Percentiles rank a stretch among this genome's conserved stretches.
Conservation (phyloP, 257 asterid species). For the Mitragyna speciosa region DNA sequence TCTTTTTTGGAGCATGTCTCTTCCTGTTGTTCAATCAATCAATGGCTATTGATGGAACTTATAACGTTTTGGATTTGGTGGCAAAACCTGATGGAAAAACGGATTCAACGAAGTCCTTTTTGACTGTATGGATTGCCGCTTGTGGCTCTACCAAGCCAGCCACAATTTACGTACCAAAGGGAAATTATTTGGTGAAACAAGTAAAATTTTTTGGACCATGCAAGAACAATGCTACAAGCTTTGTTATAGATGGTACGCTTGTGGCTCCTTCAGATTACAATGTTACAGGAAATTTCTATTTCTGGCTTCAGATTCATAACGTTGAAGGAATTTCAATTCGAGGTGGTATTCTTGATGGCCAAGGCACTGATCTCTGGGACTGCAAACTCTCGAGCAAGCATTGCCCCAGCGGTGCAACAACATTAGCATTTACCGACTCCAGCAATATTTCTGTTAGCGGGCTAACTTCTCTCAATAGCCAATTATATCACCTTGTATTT, state of each 20-base stretch:
- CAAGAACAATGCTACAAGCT: slow-evolving; percentile 29
- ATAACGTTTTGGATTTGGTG: too few species aligned
- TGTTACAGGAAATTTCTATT: slow-evolving; percentile 24
- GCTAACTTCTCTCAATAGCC: slow-evolving; percentile 31
- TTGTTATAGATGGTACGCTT: slow-evolving; percentile 45
- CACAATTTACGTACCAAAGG: slow-evolving; percentile 49
- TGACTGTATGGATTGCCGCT: slow-evolving; percentile 53
- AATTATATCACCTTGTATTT: slow-evolving; percentile 30
- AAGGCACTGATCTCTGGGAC: slow-evolving; percentile 55
- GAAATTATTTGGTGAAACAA: slow-evolving; percentile 37
- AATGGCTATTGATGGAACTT: too few species aligned
- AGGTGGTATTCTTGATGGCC: slow-evolving; percentile 64
- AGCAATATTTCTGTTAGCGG: slow-evolving; percentile 26
- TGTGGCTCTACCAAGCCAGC: slow-evolving; percentile 46
- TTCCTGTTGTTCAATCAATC: too few species aligned
- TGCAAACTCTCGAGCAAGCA: slow-evolving; percentile 45
- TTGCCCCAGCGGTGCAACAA: slow-evolving; percentile 58
- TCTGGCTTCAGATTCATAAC: slow-evolving; percentile 48
- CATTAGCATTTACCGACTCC: slow-evolving; percentile 32
- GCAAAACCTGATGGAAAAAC: too few species aligned
- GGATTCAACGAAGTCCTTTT: slow-evolving; percentile 19
- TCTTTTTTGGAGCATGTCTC: too few species aligned
- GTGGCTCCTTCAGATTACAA: slow-evolving; percentile 54
- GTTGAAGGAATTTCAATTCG: slow-evolving; percentile 43
- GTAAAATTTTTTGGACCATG: slow-evolving; percentile 50